A percentile compares a stretch with the other conserved stretches of the same genome.
Conservation (phyloP, 2,329 filamentous ascomycete genomes). For the Scortechinia acanthostroma region DNA sequence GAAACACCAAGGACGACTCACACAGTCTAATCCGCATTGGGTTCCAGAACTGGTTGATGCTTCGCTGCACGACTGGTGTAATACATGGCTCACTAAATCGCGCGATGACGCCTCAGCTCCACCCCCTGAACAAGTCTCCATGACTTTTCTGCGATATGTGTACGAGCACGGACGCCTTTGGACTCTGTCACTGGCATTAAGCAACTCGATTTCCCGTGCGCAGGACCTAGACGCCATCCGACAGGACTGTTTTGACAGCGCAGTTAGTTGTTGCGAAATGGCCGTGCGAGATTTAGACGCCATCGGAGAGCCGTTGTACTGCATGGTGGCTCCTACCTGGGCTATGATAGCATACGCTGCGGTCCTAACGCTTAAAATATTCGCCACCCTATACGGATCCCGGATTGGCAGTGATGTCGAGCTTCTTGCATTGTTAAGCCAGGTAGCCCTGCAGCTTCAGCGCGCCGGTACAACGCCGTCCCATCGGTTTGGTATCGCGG, state of each 20-base stretch:
- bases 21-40: conserved; percentile 13
- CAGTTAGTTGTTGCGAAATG: conserved; percentile 14
- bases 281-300: conserved; percentile 13
- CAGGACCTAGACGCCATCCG: conserved; percentile 9
- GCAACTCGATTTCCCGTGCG: conserved; percentile 5
- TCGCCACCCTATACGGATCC: conserved; percentile 11
- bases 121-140: background rate
- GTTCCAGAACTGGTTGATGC: conserved; percentile 11
- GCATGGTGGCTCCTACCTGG: conserved; percentile 19
- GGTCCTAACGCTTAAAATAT: conserved; percentile 14
- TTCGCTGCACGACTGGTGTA: conserved; percentile 11
- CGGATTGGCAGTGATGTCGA: conserved; percentile 11
- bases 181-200: conserved; percentile 15
- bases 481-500: conserved; percentile 17
- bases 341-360: conserved; percentile 19
- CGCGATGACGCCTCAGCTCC: background rate
- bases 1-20: conserved; percentile 4
- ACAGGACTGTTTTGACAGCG: conserved; percentile 16
- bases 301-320: conserved; percentile 16
- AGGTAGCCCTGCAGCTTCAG: conserved; percentile 15
- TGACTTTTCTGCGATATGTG: conserved; percentile 12
- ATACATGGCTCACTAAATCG: conserved; percentile 10
- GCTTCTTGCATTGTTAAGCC: conserved; percentile 13
- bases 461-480: conserved; percentile 14
- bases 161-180: conserved; percentile 16